A percentile compares a stretch with the other conserved stretches of the same genome.
Conservation (phyloP, 2,329 filamentous ascomycete species). For the Alternaria sp. region DNA sequence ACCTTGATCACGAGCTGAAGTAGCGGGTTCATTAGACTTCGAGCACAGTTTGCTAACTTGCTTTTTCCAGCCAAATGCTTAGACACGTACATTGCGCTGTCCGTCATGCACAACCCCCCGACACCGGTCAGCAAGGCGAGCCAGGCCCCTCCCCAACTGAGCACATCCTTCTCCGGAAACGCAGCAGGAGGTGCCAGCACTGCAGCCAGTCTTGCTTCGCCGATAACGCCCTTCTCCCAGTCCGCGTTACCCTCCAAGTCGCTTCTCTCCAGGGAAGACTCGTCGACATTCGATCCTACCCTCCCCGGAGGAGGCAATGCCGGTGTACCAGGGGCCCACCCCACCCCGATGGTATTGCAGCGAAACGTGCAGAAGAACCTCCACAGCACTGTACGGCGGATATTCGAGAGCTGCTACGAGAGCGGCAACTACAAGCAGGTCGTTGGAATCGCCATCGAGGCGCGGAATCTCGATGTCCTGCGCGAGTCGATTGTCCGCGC, state of each 20-base stretch:
- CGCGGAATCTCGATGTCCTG: slow-evolving; percentile 87
- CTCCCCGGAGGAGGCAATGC: slow-evolving; percentile 63
- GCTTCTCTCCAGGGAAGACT: slow-evolving; percentile 82
- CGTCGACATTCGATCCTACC: slow-evolving; percentile 64
- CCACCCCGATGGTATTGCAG: slow-evolving; percentile 70
- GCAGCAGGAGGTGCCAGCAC: slow-evolving; percentile 70
- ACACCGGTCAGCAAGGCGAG: slow-evolving; percentile 56
- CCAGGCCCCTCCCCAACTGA: slow-evolving; percentile 69
- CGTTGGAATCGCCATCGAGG: slow-evolving; percentile 94
- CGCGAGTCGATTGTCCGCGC: slow-evolving; percentile 86
- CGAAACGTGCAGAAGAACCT: slow-evolving; percentile 79
- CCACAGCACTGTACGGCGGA: slow-evolving; percentile 81
- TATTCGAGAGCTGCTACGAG: slow-evolving; percentile 89
- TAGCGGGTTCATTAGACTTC: neutral
- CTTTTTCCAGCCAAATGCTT: slow-evolving; percentile 77
- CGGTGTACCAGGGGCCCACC: slow-evolving; percentile 60
- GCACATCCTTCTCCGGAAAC: slow-evolving; percentile 77
- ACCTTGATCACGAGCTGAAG: neutral
- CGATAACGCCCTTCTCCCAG: slow-evolving; percentile 94
- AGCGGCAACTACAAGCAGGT: slow-evolving; percentile 93
- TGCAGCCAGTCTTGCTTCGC: slow-evolving; percentile 75
- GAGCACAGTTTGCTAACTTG: slow-evolving; percentile 19
- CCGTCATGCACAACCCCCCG: slow-evolving; percentile 64
- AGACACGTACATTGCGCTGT: slow-evolving; percentile 92
- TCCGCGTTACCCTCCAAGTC: slow-evolving; percentile 93